Evolutionary conservation across 495 filamentous ascomycete species (phyloP), one percentile per base, ranked within the genome.

Genomic region (Lasiosphaeria ovina): DNA sequence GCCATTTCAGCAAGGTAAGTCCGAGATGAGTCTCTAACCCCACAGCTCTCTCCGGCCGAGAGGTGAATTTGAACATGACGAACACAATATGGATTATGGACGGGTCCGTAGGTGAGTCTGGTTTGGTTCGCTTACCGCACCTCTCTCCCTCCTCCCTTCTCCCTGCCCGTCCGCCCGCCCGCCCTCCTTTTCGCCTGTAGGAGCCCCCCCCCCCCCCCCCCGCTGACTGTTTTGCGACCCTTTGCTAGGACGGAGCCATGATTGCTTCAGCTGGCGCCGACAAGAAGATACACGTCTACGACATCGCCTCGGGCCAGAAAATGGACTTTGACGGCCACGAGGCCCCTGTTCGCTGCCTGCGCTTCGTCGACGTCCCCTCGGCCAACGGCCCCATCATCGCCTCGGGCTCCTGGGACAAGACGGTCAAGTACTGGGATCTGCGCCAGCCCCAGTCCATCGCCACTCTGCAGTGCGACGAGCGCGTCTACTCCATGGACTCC

Each of bases 351-450:
- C 82, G 84, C 65, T 83, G 79, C 69, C 85, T 86, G 49, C 85
- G 89, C 55, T 91, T 91, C 79, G 85, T 92, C 68, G 75, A 79
- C 69, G 77, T 74, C 57, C 82, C 77, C 54, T 77, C 72, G 40
- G 79, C 75, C 61, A 75, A 74, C 54, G 66, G 73, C 61, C 85
- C 77, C 69, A 83, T 92, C 65, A 76, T 95, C 61, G 84, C 91
- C 36, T 93, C 92, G 3, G 92, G 91, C 56, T 91, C 88, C 10
- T 96, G 92, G 92, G 92, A 96, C 76, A 92, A 90, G 74, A 92
- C 86, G 3, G 74, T 96, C 69, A 92, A 91, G 70, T 95, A 92
- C 79, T 96, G 92, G 91, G 92, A 96, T 72, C 69, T 93, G 33
- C 84, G 90, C 53, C 79, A 84, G 58, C 79, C 72, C 11, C 64